phyloP scores from a whole-genome alignment of 108 stramenopile genomes.

The Pinguiococcus pyrenoidosus region DNA sequence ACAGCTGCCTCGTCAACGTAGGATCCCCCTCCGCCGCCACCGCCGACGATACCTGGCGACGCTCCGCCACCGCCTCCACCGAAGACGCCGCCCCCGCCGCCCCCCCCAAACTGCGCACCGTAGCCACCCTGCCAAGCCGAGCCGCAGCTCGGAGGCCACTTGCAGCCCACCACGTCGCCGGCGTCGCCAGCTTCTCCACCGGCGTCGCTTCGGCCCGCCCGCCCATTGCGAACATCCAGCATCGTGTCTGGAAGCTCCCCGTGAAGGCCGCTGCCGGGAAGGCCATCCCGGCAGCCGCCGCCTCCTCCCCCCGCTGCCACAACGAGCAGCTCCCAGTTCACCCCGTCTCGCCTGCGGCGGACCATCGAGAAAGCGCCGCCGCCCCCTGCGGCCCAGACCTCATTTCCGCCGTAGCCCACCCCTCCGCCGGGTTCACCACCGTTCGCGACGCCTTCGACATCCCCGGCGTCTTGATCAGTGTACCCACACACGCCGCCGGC shows the following conservation, averaged over 20 bases:
- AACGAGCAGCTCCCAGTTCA: conserved; percentile 14
- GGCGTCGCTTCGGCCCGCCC: conserved; percentile 12
- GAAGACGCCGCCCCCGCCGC: conserved; percentile 40
- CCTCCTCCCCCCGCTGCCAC: conserved; percentile 45
- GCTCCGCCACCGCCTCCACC: conserved; percentile 49
- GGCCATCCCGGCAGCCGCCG: conserved; percentile 30
- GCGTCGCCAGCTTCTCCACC: conserved; percentile 38
- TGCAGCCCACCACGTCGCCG: conserved; percentile 27
- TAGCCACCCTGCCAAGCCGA: conserved; percentile 35
- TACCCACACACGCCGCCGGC: conserved; percentile 25
- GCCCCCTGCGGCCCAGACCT: conserved; percentile 36
- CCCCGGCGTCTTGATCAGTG: conserved; percentile 9
- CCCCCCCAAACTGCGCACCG: conserved; percentile 46
- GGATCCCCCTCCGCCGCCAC: conserved; percentile 41
- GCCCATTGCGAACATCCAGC: conserved; percentile 35
- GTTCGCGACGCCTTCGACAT: conserved; percentile 21
- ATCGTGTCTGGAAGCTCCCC: conserved; percentile 29
- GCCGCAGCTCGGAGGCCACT: conserved; percentile 26
- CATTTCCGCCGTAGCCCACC: conserved; percentile 32
- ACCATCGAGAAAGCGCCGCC: conserved; percentile 37
- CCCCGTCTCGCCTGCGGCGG: neutral
- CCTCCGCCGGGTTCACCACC: conserved; percentile 43
- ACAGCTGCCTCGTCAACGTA: conserved; percentile 16
- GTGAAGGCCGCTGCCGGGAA: conserved; percentile 31
- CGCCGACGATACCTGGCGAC: conserved; percentile 42